Evolutionary conservation across 2,329 filamentous ascomycete genomes (phyloP), one percentile per base, ranked within the genome.

Genomic region (Zymoseptoria passerinii): DNA sequence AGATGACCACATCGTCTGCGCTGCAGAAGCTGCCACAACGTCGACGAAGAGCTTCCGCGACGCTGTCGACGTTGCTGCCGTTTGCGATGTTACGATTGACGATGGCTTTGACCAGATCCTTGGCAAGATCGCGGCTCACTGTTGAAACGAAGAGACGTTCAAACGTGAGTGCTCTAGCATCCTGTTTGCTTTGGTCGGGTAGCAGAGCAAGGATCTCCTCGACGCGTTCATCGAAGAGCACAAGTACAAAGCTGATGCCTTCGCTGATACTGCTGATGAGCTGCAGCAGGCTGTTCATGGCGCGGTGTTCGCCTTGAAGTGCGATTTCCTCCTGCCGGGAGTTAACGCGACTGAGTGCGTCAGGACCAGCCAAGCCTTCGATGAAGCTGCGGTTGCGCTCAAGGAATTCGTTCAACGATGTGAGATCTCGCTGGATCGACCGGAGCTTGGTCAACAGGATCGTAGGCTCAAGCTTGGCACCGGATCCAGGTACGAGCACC

Each of bases 21-120:
- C 92, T 96, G 73, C 94, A 99, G 81, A 99, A 99, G 74, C 89
- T 96, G 62, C 94, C 95, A 67, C 94, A 99, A 67, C 92, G 84
- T 66, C 94, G 83, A 52, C 94, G 84, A 53, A 99, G 77, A n/a
- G 92, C 90, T 73, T 99, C 94, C 0, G 94, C 92, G 23, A 99
- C 91, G 0, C 92, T 96, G 75, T 99, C 95, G 19, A 99, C 92
- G 63, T 97, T 99, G 4, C 92, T 92, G 8, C 95, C 94, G 68
- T 90, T 96, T 58, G 92, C 89, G 67, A 99, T 99, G 72, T 96
- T 99, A 68, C 92, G 86, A 73, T 97, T 97, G 56, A 99, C 94
- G 68, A 99, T 97, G 0, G 92, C 91, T 73, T 97, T 99, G 58
- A 99, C 94, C 1, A 99, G 80, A 57, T 96, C 83, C 73, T 96